These are phyloP conservation scores for Fusarium xyrophilum DNA, from an alignment of 2,329 filamentous ascomycete genomes.

Conservation along the genomic window DNA sequence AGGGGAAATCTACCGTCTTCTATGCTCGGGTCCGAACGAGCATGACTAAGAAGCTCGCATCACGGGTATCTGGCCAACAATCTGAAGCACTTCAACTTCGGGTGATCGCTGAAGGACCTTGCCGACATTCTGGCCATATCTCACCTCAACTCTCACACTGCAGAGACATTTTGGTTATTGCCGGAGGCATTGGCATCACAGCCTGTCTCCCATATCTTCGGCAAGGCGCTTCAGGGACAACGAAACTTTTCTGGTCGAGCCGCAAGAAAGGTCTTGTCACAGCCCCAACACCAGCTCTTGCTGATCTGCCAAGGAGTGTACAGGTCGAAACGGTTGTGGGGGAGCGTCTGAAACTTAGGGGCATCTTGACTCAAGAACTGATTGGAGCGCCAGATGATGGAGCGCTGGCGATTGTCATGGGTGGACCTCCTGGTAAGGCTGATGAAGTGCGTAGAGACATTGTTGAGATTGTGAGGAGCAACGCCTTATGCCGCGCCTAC, in stretches of 20 bases:
- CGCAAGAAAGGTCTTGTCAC: slow-evolving; percentile 29
- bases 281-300: slow-evolving; percentile 25
- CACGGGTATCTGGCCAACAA: not conserved
- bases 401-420: slow-evolving; percentile 39
- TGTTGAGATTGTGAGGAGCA: slow-evolving; percentile 31
- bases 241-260: slow-evolving; percentile 40
- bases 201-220: slow-evolving; percentile 42
- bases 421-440: slow-evolving; percentile 43
- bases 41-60: slow-evolving; percentile 34
- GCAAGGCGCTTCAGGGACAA: slow-evolving; percentile 1
- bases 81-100: slow-evolving; percentile 19
- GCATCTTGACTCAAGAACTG: slow-evolving; percentile 36
- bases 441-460: slow-evolving; percentile 40
- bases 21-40: slow-evolving; percentile 37
- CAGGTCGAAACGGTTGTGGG: slow-evolving; percentile 36
- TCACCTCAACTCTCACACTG: slow-evolving; percentile 36
- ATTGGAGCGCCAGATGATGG: slow-evolving; percentile 17
- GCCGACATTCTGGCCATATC: slow-evolving; percentile 38
- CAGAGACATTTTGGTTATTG: slow-evolving; percentile 41
- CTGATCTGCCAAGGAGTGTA: slow-evolving; percentile 22
- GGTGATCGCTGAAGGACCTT: slow-evolving; percentile 39
- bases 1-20: not conserved
- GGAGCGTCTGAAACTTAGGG: slow-evolving; percentile 29
- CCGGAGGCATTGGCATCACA: slow-evolving; percentile 46
- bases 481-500: slow-evolving; percentile 24